phyloP scores from a whole-genome alignment of 345 rosid genomes.

The Clarkia xantiana region DNA sequence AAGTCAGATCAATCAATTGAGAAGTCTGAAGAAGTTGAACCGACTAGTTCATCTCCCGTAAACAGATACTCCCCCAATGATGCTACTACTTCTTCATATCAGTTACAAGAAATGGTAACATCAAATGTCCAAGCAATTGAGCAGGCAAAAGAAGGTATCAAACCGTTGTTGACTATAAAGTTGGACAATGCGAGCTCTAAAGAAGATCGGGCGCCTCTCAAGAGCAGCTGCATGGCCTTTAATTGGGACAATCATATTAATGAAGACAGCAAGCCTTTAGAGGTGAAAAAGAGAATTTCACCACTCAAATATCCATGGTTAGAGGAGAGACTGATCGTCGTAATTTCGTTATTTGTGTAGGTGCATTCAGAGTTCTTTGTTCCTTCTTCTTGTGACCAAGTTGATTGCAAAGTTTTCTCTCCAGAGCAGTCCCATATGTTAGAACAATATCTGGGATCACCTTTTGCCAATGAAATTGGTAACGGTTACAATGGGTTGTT shows the following conservation, averaged over 20 bases:
- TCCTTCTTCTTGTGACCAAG: constrained; percentile 16
- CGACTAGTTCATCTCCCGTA: constrained; percentile 32
- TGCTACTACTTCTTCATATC: constrained; percentile 29
- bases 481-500: constrained; percentile 23
- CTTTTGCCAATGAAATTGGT: constrained; percentile 61
- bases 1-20: constrained; percentile 40
- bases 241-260: constrained; percentile 30
- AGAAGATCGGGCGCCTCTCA: constrained; percentile 14
- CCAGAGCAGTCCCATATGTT: constrained; percentile 29
- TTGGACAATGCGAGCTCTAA: constrained; percentile 15
- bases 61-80: constrained; percentile 54
- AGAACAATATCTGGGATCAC: constrained; percentile 29
- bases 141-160: constrained; percentile 15
- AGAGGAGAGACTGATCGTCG: no score
- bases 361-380: constrained; percentile 17
- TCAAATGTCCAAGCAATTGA: constrained; percentile 13
- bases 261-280: constrained; percentile 17
- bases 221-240: constrained; percentile 36
- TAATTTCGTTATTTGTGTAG: constrained; percentile 14
- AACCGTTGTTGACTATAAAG: constrained; percentile 20
- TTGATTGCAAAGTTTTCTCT: constrained; percentile 29
- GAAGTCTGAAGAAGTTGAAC: constrained; percentile 43
- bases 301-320: no score
- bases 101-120: constrained; percentile 37
- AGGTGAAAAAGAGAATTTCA: constrained; percentile 8